These are phyloP conservation scores for Coemansia sp. DNA, from an alignment of 192 early-diverging fungal genomes.

Conservation along the genomic window DNA sequence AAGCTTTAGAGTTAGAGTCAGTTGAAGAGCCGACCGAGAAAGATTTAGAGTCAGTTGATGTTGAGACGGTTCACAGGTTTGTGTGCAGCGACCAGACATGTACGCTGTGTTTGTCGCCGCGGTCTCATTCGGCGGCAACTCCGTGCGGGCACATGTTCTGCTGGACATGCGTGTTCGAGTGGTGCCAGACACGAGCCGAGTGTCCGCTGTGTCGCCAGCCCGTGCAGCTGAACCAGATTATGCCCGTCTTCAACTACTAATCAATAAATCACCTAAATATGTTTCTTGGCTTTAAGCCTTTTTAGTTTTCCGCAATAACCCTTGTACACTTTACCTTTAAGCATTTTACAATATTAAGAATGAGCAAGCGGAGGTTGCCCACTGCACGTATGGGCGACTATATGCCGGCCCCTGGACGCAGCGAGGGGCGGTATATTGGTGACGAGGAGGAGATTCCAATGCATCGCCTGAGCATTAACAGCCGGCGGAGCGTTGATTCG, in stretches of 20 bases:
- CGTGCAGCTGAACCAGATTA: conserved; percentile 67
- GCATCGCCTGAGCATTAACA: conserved; percentile 34
- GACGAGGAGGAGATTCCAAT: conserved; percentile 27
- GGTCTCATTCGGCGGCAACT: conserved; percentile 76
- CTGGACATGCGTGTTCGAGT: conserved; percentile 91
- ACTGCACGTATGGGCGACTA: conserved; percentile 16
- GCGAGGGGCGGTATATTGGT: neutral
- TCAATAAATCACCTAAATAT: neutral
- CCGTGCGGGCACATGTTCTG: conserved; percentile 96
- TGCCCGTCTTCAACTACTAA: conserved; percentile 75
- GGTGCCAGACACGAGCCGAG: conserved; percentile 89
- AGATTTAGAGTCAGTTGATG: neutral
- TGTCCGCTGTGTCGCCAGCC: conserved; percentile 92
- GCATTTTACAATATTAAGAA: conserved; percentile 2
- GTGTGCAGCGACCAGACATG: conserved; percentile 65
- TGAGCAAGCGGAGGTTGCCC: conserved; percentile 37
- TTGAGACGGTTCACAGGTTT: conserved; percentile 34
- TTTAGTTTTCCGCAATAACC: neutral
- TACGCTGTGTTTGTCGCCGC: conserved; percentile 79
- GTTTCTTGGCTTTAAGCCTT: neutral
- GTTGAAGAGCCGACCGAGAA: conserved; percentile 5
- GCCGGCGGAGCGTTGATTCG: conserved; percentile 14
- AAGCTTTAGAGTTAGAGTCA: neutral
- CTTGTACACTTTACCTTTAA: neutral
- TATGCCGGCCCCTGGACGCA: neutral